phyloP scores from a whole-genome alignment of 2,329 filamentous ascomycete species.

The Ceratocystis cubensis region DNA sequence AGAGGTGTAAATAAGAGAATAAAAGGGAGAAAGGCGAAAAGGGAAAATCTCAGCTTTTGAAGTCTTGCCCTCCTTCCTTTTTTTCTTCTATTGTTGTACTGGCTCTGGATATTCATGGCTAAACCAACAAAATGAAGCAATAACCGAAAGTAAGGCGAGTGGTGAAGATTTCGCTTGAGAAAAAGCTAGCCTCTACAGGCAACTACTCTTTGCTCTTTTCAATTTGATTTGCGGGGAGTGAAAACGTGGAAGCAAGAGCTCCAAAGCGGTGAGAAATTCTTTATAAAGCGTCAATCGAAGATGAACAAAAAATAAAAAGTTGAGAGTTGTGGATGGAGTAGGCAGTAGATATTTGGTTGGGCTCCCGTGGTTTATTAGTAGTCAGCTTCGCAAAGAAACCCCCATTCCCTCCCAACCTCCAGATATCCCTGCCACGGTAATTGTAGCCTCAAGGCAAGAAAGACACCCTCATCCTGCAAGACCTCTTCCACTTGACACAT shows the following conservation, averaged over 20 bases:
- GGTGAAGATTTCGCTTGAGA: not conserved
- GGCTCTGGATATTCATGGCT: not conserved
- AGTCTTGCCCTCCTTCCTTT: not conserved
- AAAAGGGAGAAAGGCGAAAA: not conserved
- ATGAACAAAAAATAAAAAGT: too few relatives aligned
- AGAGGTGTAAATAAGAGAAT: not conserved
- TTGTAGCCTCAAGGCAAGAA: not conserved
- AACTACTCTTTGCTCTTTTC: too few relatives aligned
- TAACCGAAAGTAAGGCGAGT: conserved; percentile 6
- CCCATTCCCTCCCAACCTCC: not conserved
- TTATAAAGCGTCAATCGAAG: too few relatives aligned
- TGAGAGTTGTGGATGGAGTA: too few relatives aligned
- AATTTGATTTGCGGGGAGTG: too few relatives aligned
- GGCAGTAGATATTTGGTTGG: not conserved
- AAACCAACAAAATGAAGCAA: not conserved
- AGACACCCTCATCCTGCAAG: not conserved
- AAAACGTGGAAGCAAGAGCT: too few relatives aligned
- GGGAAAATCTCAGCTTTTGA: not conserved
- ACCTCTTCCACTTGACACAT: not conserved
- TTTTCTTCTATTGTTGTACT: not conserved
- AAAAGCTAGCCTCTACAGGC: too few relatives aligned
- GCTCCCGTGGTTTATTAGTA: not conserved
- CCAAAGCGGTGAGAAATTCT: too few relatives aligned
- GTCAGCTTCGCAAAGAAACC: not conserved
- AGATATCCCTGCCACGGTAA: not conserved